Percentiles rank a stretch among this genome's conserved stretches.
These are phyloP conservation scores for Lachnellula suecica DNA, from an alignment of 2,329 filamentous ascomycete genomes.

Conservation along the genomic window DNA sequence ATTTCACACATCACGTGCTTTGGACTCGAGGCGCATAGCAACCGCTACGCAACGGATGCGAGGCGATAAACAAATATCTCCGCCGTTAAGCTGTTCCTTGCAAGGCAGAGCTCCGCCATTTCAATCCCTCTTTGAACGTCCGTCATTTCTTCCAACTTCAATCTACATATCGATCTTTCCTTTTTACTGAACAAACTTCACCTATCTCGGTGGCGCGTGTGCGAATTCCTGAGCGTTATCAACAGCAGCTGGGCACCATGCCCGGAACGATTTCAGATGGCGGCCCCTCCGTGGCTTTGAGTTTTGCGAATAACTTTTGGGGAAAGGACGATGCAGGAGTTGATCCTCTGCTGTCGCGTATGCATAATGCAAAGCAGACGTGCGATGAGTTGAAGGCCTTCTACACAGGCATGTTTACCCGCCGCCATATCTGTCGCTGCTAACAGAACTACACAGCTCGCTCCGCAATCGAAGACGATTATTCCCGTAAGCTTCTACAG, in stretches of 20 bases:
- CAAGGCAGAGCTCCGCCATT: conserved; percentile 9
- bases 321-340: conserved; percentile 98
- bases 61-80: too few species aligned
- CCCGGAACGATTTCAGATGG: conserved; percentile 33
- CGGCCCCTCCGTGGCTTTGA: conserved; percentile 37
- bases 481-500: conserved; percentile 82
- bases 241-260: conserved; percentile 24
- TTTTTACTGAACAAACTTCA: not conserved
- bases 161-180: not conserved
- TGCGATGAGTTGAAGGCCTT: conserved; percentile 92
- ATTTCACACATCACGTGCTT: too few species aligned
- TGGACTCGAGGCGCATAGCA: too few species aligned
- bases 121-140: conserved; percentile 8
- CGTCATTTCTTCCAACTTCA: not conserved
- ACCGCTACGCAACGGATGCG: too few species aligned
- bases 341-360: conserved; percentile 84
- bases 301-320: conserved; percentile 98
- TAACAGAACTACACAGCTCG: conserved; percentile 56
- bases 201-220: not conserved
- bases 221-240: not conserved
- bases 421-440: not conserved
- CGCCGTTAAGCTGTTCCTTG: too few species aligned
- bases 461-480: conserved; percentile 94
- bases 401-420: conserved; percentile 65
- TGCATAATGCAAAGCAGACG: conserved; percentile 91